Evolutionary conservation across 2,329 filamentous ascomycete species (phyloP).

Genomic region (Alternaria conjuncta): DNA sequence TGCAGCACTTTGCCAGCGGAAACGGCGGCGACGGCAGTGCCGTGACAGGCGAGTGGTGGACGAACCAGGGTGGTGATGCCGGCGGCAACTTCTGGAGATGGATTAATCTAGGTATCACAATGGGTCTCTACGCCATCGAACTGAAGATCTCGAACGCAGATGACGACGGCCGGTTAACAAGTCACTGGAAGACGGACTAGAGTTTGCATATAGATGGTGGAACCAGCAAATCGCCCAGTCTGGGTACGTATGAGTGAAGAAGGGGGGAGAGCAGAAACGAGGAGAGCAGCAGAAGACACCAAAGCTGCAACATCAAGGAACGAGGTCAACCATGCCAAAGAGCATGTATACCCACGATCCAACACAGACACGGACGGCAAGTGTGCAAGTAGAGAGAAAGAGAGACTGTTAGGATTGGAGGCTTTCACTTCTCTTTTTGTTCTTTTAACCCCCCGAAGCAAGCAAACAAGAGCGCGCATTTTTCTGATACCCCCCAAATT

Average conservation of each 20-base stretch:
- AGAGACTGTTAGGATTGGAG: neutral
- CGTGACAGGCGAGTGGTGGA: slow-evolving; percentile 75
- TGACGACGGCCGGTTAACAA: slow-evolving; percentile 72
- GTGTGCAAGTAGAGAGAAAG: neutral
- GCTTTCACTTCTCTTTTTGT: neutral
- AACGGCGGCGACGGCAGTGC: slow-evolving; percentile 59
- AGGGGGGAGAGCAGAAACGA: neutral
- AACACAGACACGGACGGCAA: neutral
- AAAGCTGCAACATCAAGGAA: neutral
- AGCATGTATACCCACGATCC: neutral
- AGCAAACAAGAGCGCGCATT: slow-evolving; percentile 19
- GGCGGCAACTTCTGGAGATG: slow-evolving; percentile 91
- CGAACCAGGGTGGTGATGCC: slow-evolving; percentile 78
- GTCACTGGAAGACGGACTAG: slow-evolving; percentile 92
- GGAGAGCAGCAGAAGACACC: neutral
- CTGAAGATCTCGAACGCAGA: slow-evolving; percentile 85
- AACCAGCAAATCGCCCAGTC: neutral
- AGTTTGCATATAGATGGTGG: neutral
- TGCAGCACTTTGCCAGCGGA: slow-evolving; percentile 84
- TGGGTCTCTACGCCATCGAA: slow-evolving; percentile 89
- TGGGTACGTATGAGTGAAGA: neutral
- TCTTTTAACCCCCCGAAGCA: neutral
- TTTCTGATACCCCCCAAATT: slow-evolving; percentile 38
- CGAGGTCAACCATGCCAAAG: neutral
- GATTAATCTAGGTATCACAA: slow-evolving; percentile 89